phyloP scores from a whole-genome alignment of 1,139 yeast species.

The Yamadazyma oceani region DNA sequence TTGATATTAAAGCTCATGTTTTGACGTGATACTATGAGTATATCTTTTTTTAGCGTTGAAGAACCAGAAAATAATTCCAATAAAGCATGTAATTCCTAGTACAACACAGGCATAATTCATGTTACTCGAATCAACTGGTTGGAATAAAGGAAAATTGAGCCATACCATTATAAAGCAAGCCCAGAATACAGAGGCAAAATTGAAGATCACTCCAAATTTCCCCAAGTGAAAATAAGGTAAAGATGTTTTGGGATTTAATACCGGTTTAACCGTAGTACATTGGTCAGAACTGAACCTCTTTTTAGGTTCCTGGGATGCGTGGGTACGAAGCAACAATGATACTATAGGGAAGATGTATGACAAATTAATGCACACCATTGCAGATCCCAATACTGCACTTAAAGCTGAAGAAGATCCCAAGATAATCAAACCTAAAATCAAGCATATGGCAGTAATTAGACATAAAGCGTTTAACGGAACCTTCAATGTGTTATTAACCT shows the following conservation, averaged over 20 bases:
- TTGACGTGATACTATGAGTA: slow-evolving; percentile 12
- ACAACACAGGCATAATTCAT: slow-evolving; percentile 43
- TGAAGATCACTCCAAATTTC: slow-evolving; percentile 25
- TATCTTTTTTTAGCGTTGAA: slow-evolving; percentile 20
- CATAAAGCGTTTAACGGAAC: slow-evolving; percentile 26
- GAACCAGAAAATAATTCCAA: slow-evolving; percentile 30
- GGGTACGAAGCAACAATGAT: slow-evolving; percentile 22
- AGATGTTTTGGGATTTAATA: slow-evolving; percentile 15
- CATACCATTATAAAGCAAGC: slow-evolving; percentile 29
- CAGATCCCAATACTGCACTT: slow-evolving; percentile 29
- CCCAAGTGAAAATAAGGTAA: slow-evolving; percentile 28
- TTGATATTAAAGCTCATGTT: background rate
- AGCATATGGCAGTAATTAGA: slow-evolving; percentile 19
- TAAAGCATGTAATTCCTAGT: slow-evolving; percentile 29
- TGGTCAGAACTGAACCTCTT: slow-evolving; percentile 12
- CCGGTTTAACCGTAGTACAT: slow-evolving; percentile 13
- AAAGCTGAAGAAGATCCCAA: slow-evolving; percentile 28
- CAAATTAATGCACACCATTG: slow-evolving; percentile 30
- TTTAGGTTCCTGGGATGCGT: slow-evolving; percentile 16
- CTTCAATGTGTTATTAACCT: slow-evolving; percentile 19
- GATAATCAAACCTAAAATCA: slow-evolving; percentile 23
- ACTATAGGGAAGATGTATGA: slow-evolving; percentile 29
- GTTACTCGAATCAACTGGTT: slow-evolving; percentile 30
- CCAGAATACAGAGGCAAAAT: slow-evolving; percentile 29
- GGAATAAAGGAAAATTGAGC: slow-evolving; percentile 27